Evolutionary conservation across 371 early-diverging fungal species (phyloP).

Genomic region (Lichtheimia ornata): DNA sequence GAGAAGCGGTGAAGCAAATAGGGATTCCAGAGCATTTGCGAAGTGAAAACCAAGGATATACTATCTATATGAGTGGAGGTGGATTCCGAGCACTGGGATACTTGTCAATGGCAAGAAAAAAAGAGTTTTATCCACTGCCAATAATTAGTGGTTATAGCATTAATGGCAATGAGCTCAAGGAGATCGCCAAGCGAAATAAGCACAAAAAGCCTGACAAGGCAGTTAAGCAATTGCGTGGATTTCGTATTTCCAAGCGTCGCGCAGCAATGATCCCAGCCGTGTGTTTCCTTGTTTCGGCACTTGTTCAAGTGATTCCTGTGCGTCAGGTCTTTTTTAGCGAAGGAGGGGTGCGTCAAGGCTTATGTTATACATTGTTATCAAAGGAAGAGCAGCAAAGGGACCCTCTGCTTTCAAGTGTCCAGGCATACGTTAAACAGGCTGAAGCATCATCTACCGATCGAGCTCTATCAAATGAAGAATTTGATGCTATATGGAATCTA

Average conservation of each 20-base stretch:
- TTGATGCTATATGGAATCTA: constrained; percentile 39
- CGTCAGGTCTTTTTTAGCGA: constrained; percentile 58
- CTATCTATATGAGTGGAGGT: constrained; percentile 63
- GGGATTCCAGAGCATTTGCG: constrained; percentile 36
- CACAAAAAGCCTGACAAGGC: constrained; percentile 30
- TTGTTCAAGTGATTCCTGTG: constrained; percentile 51
- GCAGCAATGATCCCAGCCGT: constrained; percentile 65
- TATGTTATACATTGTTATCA: constrained; percentile 51
- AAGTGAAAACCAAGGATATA: constrained; percentile 18
- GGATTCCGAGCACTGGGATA: constrained; percentile 65
- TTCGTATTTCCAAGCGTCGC: constrained; percentile 61
- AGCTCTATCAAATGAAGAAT: constrained; percentile 23
- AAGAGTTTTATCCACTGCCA: constrained; percentile 55
- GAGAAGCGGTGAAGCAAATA: constrained; percentile 27
- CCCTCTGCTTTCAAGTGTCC: constrained; percentile 55
- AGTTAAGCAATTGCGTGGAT: constrained; percentile 40
- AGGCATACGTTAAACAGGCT: constrained; percentile 24
- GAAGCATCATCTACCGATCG: constrained; percentile 27
- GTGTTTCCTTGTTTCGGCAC: constrained; percentile 56
- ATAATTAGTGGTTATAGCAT: constrained; percentile 65
- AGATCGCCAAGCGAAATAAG: constrained; percentile 35
- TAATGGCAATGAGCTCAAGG: constrained; percentile 35
- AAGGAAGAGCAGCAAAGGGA: constrained; percentile 51
- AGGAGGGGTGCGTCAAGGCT: constrained; percentile 66
- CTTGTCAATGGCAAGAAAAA: constrained; percentile 45